These are phyloP conservation scores for Suillus ampliporus DNA, from an alignment of 768 basidiomycete species.

Conservation along the genomic window DNA sequence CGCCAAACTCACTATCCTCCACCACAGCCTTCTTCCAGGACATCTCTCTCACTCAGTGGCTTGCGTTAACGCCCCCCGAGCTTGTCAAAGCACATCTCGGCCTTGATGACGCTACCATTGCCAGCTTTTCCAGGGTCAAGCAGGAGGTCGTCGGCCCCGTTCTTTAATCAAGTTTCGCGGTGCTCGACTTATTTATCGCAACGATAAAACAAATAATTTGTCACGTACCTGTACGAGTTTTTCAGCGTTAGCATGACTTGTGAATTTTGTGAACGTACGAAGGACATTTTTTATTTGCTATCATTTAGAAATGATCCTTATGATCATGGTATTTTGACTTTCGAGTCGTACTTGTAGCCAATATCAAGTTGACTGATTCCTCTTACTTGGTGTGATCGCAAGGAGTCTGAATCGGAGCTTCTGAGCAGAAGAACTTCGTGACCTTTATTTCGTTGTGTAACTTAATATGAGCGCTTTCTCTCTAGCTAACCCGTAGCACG, in stretches of 20 bases:
- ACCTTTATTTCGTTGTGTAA: background rate
- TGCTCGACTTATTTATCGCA: background rate
- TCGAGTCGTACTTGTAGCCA: slow-evolving; percentile 7
- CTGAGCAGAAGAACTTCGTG: background rate
- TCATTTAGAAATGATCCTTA: slow-evolving; percentile 7
- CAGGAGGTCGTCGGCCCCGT: slow-evolving; percentile 48
- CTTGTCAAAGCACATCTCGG: slow-evolving; percentile 68
- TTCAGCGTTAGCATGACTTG: slow-evolving; percentile 3
- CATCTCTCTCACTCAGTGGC: slow-evolving; percentile 63
- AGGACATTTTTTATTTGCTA: slow-evolving; percentile 8
- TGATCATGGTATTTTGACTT: slow-evolving; percentile 5
- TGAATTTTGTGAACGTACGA: slow-evolving; percentile 6
- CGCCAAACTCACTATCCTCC: background rate
- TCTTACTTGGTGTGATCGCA: background rate
- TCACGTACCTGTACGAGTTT: slow-evolving; percentile 23
- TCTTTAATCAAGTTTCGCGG: background rate
- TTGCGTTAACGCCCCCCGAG: slow-evolving; percentile 61
- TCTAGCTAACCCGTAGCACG: background rate
- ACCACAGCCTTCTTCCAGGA: slow-evolving; percentile 55
- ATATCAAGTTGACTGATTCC: background rate
- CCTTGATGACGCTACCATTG: slow-evolving; percentile 55
- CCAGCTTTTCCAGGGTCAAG: slow-evolving; percentile 57
- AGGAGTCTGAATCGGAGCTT: background rate
- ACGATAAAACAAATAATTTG: slow-evolving; percentile 7
- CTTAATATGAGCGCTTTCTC: background rate